Evolutionary conservation across 345 rosid species (phyloP).

Genomic region (Linum trigynum): DNA sequence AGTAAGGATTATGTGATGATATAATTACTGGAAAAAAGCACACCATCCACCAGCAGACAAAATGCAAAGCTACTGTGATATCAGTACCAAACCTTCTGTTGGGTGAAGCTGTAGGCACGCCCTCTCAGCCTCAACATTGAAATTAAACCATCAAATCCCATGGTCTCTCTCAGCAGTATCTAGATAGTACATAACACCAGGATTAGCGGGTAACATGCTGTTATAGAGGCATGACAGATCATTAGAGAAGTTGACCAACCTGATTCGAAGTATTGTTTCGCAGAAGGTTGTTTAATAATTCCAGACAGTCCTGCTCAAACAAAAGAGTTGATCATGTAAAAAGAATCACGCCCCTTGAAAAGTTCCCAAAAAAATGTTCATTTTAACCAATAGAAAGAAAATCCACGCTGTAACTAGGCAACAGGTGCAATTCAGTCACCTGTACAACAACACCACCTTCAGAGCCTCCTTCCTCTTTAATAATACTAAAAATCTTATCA

Average conservation of each 20-base stretch:
- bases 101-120: conserved; percentile 70
- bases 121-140: conserved; percentile 73
- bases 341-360: conserved; percentile 3
- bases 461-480: conserved; percentile 92
- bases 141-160: conserved; percentile 76
- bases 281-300: conserved; percentile 84
- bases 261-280: conserved; percentile 80
- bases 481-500: conserved; percentile 87
- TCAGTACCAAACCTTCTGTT: conserved; percentile 86
- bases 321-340: background rate
- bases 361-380: background rate
- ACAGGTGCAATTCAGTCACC: conserved; percentile 30
- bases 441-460: conserved; percentile 99
- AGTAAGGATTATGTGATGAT: conserved; percentile 26
- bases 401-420: background rate
- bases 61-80: conserved; percentile 9
- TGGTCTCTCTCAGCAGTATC: conserved; percentile 86
- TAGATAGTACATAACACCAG: conserved; percentile 18
- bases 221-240: conserved; percentile 1
- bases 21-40: background rate
- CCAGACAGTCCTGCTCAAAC: conserved; percentile 69
- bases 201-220: conserved; percentile 16
- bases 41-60: background rate
- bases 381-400: background rate
- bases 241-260: conserved; percentile 32